Conservation (phyloP, 2,329 filamentous ascomycete genomes). For the Neurospora crassa region DNA sequence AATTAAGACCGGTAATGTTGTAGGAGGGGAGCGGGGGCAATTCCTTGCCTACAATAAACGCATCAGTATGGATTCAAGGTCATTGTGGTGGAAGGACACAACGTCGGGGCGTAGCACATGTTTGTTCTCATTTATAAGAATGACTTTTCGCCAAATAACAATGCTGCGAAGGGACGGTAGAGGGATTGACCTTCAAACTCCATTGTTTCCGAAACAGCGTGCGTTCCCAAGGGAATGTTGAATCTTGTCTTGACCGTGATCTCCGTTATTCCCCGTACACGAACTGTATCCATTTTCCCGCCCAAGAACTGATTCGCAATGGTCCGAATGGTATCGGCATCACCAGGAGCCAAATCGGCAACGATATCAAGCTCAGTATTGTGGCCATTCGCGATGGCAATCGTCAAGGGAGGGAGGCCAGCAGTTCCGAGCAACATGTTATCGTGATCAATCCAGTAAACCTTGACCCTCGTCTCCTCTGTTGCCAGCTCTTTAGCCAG, state of each 20-base stretch:
- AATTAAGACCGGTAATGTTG: conserved; percentile 70
- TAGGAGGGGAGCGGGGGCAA: conserved; percentile 73
- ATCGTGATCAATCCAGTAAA: conserved; percentile 76
- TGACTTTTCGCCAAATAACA: conserved; percentile 52
- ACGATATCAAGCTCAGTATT: conserved; percentile 71
- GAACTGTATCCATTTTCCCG: conserved; percentile 62
- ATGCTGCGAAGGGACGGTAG: conserved; percentile 52
- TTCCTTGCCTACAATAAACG: conserved; percentile 45
- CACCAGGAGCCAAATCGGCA: conserved; percentile 64
- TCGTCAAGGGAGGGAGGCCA: conserved; percentile 61
- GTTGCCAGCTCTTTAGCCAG: conserved; percentile 69
- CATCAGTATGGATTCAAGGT: conserved; percentile 24
- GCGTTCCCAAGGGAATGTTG: conserved; percentile 61
- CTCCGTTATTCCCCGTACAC: conserved; percentile 62
- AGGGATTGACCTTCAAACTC: conserved; percentile 74
- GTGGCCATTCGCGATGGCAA: conserved; percentile 70
- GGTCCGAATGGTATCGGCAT: conserved; percentile 64
- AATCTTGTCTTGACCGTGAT: conserved; percentile 71
- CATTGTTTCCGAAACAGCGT: conserved; percentile 64
- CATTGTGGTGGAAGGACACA: conserved; percentile 10
- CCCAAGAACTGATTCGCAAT: conserved; percentile 85
- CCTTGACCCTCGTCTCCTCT: conserved; percentile 59
- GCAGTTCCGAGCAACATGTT: conserved; percentile 71
- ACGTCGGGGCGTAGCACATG: conserved; percentile 3
- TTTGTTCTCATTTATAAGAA: conserved; percentile 21